Conservation (phyloP, 2,329 filamentous ascomycete species). For the Cercospora zeina region DNA sequence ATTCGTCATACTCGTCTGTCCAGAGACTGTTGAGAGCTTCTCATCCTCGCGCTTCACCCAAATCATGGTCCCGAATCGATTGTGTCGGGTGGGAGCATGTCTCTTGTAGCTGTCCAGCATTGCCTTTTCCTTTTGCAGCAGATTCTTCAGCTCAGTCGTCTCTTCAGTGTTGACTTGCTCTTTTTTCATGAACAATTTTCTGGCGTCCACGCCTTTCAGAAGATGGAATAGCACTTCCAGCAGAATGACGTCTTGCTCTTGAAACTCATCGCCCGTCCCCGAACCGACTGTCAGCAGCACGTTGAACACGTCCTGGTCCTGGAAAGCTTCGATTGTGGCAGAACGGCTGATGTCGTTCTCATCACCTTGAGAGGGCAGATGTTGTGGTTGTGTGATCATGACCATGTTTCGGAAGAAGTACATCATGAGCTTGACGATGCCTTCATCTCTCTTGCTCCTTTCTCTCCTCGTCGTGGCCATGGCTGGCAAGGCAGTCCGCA, state of each 20-base stretch:
- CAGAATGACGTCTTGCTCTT: conserved; percentile 80
- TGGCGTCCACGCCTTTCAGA: conserved; percentile 81
- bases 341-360: conserved; percentile 87
- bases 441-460: conserved; percentile 76
- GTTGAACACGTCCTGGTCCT: conserved; percentile 86
- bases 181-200: conserved; percentile 82
- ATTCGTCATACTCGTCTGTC: conserved; percentile 79
- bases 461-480: conserved; percentile 79
- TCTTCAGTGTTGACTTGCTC: conserved; percentile 68
- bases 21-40: conserved; percentile 81
- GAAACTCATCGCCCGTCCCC: conserved; percentile 91
- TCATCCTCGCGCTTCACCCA: conserved; percentile 89
- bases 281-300: conserved; percentile 83
- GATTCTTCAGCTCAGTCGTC: conserved; percentile 68
- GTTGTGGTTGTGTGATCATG: conserved; percentile 74
- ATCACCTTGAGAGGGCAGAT: conserved; percentile 77
- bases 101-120: conserved; percentile 76
- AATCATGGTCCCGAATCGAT: conserved; percentile 93
- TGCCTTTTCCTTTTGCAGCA: conserved; percentile 81
- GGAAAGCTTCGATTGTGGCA: conserved; percentile 82
- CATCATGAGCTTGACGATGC: conserved; percentile 85
- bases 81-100: conserved; percentile 81
- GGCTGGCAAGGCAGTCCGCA: conserved; percentile 78
- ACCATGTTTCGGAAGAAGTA: conserved; percentile 88
- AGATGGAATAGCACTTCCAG: conserved; percentile 92